Conservation (phyloP, 192 early-diverging fungal species). For the Helicostylum pulchrum region DNA sequence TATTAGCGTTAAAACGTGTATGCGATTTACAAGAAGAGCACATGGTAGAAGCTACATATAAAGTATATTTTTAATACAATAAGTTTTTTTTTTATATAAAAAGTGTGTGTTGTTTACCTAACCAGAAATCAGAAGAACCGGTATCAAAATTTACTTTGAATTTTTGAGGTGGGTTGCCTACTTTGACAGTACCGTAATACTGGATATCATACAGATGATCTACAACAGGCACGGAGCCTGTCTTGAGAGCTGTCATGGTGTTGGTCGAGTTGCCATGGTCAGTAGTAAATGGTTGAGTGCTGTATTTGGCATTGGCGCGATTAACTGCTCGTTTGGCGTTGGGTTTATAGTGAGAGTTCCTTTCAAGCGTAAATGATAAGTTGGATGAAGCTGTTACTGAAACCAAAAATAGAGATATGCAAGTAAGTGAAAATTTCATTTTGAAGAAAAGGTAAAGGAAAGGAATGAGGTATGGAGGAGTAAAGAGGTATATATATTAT, state of each 20-base stretch:
- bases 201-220: conserved; percentile 44
- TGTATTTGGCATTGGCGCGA: conserved; percentile 27
- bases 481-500: too few relatives aligned
- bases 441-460: too few relatives aligned
- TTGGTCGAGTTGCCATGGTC: too few relatives aligned
- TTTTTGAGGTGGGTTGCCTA: conserved; percentile 63
- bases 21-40: conserved; percentile 28
- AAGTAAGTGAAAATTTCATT: too few relatives aligned
- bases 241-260: not conserved
- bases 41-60: conserved; percentile 35
- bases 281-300: not conserved
- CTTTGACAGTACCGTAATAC: conserved; percentile 64
- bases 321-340: conserved; percentile 17
- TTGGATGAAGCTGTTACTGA: too few relatives aligned
- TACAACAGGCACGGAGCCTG: not conserved
- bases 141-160: conserved; percentile 72
- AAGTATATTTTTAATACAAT: too few relatives aligned
- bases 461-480: too few relatives aligned
- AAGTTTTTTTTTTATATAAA: too few relatives aligned
- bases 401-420: too few relatives aligned
- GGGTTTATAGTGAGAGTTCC: conserved; percentile 26
- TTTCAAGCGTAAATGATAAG: not conserved
- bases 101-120: conserved; percentile 40
- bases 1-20: conserved; percentile 45
- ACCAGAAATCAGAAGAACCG: conserved; percentile 69